These are phyloP conservation scores for Saturnispora ahearnii DNA, from an alignment of 805 yeast species.

Conservation along the genomic window DNA sequence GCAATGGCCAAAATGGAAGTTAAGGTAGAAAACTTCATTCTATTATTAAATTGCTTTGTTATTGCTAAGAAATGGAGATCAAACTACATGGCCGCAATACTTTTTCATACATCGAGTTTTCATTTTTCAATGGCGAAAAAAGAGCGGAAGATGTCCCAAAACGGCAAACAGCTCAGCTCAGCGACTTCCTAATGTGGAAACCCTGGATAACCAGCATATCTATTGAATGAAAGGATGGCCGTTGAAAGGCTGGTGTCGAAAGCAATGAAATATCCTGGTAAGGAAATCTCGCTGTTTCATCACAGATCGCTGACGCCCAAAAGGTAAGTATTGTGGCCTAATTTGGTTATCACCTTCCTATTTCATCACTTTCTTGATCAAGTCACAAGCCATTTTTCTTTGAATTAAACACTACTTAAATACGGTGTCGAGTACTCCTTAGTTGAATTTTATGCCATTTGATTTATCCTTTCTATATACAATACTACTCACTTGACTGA, in stretches of 20 bases:
- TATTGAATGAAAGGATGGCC: background rate
- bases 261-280: no score
- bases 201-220: background rate
- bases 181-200: slow-evolving; percentile 4
- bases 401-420: background rate
- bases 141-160: background rate
- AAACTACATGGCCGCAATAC: background rate
- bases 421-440: background rate
- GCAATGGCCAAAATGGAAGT: slow-evolving; percentile 6
- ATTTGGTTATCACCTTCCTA: background rate
- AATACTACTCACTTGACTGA: background rate
- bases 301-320: background rate
- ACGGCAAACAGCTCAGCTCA: background rate
- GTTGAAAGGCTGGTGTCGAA: no score
- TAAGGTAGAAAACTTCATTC: slow-evolving; percentile 9
- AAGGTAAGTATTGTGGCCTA: background rate
- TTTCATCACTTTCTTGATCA: background rate
- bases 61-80: background rate
- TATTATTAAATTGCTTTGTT: background rate
- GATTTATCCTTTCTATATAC: background rate
- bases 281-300: no score
- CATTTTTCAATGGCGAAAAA: background rate
- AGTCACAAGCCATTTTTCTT: background rate
- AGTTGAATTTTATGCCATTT: no score
- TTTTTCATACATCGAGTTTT: background rate